Conservation (phyloP, 2,329 filamentous ascomycete genomes). For the Fusarium sarcochroum region DNA sequence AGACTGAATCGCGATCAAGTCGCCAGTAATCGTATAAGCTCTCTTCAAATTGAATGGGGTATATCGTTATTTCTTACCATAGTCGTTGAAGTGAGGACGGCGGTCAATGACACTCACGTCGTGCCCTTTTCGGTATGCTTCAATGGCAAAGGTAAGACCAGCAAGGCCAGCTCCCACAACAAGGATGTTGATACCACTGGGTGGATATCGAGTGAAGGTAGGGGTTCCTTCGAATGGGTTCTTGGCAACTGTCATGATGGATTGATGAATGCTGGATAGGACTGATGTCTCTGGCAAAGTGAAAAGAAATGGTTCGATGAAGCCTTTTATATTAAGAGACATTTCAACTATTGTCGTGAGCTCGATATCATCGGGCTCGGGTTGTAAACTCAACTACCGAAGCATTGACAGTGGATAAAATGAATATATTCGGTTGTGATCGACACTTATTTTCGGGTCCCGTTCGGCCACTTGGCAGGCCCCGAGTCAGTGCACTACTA, state of each 20-base stretch:
- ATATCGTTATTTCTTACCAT: slow-evolving; percentile 10
- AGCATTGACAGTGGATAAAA: neutral
- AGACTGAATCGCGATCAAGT: neutral
- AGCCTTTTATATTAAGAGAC: neutral
- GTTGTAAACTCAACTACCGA: neutral
- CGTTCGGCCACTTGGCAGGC: too few relatives aligned
- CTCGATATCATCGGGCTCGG: neutral
- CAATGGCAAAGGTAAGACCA: slow-evolving; percentile 24
- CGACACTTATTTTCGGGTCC: neutral
- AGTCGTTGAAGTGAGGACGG: slow-evolving; percentile 12
- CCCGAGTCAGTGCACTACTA: neutral
- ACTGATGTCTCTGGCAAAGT: neutral
- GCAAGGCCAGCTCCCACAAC: slow-evolving; percentile 1
- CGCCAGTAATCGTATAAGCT: neutral
- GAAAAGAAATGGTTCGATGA: too few relatives aligned
- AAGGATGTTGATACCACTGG: neutral
- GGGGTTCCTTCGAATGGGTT: neutral
- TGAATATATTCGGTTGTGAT: neutral
- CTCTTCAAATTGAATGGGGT: neutral
- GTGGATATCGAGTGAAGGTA: neutral
- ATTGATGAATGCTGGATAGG: neutral
- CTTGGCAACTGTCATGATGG: neutral
- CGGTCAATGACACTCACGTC: slow-evolving; percentile 16
- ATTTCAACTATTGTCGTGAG: neutral
- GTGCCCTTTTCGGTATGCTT: slow-evolving; percentile 22